Percentiles rank a stretch among this genome's conserved stretches.
These are phyloP conservation scores for Trifolium pratense DNA, from an alignment of 306 rosid genomes.

Conservation along the genomic window DNA sequence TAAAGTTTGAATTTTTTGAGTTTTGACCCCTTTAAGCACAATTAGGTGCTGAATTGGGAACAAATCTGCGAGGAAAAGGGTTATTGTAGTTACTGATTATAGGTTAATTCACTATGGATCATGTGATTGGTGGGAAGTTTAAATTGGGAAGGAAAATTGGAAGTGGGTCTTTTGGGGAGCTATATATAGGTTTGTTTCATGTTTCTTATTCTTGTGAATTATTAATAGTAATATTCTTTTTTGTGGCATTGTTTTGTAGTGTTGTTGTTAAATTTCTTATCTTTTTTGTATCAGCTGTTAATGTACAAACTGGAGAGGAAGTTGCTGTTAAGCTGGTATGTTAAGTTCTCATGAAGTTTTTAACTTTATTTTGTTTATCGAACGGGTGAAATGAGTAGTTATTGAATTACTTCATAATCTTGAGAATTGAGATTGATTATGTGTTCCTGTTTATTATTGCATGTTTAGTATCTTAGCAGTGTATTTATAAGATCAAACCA, in stretches of 20 bases:
- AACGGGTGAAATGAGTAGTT: constrained; percentile 31
- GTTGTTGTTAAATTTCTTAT: constrained; percentile 33
- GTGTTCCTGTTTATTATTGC: constrained; percentile 23
- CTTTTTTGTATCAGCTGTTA: constrained; percentile 66
- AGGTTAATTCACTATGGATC: constrained; percentile 76
- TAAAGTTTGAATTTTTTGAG: constrained; percentile 36
- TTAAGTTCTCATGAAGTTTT: constrained; percentile 30
- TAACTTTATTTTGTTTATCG: constrained; percentile 18
- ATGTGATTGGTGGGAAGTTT: constrained; percentile 88
- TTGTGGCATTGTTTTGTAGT: constrained; percentile 9
- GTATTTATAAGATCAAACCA: constrained; percentile 5
- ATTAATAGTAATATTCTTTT: constrained; percentile 5
- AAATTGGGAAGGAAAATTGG: constrained; percentile 99
- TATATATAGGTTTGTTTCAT: constrained; percentile 73
- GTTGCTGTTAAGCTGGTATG: constrained; percentile 98
- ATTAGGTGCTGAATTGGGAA: constrained; percentile 54
- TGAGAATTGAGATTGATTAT: constrained; percentile 1
- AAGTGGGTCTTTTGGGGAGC: constrained; percentile 99
- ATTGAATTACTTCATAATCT: constrained; percentile 27
- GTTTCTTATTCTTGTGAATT: constrained; percentile 5
- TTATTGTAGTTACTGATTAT: constrained; percentile 43
- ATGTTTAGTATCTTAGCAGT: background rate
- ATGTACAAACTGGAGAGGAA: constrained; percentile 96
- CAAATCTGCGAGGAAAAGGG: constrained; percentile 49
- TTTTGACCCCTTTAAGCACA: constrained; percentile 39